Conservation (phyloP, 768 basidiomycete genomes). For the Mycena haematopus region DNA sequence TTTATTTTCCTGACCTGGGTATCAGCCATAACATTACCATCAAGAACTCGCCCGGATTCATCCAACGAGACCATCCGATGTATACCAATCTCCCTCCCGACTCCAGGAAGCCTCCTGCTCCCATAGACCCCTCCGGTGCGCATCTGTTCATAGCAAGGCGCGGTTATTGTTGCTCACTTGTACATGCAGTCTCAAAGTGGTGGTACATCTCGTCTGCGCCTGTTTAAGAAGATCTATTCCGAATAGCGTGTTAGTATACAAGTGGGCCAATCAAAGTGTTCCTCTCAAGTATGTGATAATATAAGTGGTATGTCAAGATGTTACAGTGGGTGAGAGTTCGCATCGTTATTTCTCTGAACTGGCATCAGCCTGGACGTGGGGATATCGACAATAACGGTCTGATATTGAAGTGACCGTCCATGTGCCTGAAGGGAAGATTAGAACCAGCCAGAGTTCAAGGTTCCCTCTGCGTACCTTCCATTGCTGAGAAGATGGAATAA, state of each 20-base stretch:
- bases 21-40: conserved; percentile 82
- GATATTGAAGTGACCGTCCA: conserved; percentile 94
- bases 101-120: conserved; percentile 83
- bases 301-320: conserved; percentile 32
- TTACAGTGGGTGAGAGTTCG: conserved; percentile 24
- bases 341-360: conserved; percentile 43
- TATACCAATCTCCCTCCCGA: conserved; percentile 77
- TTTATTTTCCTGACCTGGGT: conserved; percentile 12
- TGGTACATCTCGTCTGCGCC: conserved; percentile 93
- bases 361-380: conserved; percentile 66
- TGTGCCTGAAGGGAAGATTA: conserved; percentile 58
- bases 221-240: conserved; percentile 50
- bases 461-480: conserved; percentile 68
- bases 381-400: conserved; percentile 90
- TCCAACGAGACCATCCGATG: conserved; percentile 62
- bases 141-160: conserved; percentile 18
- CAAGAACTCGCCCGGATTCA: conserved; percentile 74
- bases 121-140: conserved; percentile 90
- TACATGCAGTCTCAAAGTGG: conserved; percentile 79
- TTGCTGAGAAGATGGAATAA: conserved; percentile 91
- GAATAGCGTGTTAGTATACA: conserved; percentile 3
- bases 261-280: conserved; percentile 8
- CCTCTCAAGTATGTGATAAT: conserved; percentile 31
- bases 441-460: background rate
- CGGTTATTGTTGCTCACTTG: conserved; percentile 17